Base-by-base conservation (phyloP, 345 rosid genomes). In the Trapa bicornis region DNA sequence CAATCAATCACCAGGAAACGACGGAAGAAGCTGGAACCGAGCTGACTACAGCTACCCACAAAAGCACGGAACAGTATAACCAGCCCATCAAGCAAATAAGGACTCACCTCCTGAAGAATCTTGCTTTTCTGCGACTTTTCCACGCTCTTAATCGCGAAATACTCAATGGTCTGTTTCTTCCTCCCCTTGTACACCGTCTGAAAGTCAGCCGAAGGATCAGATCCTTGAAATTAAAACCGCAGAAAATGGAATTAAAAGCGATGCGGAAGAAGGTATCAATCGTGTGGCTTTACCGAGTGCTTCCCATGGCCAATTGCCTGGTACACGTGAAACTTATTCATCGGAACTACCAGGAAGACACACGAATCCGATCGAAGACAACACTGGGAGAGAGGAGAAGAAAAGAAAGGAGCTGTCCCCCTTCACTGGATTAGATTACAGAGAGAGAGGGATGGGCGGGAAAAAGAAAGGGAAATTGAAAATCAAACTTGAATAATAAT, bases 101-200 rank as follows among this genome's bases (percentile, higher is more conserved):
- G 12, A 42, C 77, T 84, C 81, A 94, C 99, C 84, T 94, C 99
- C 68, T 89, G 97, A 70, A 94, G 97, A 73, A 94, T 88, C 81
- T 91, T 89, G 82, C 65, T 85, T 85, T 84, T 83, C 70, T 87
- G 95, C 41, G 99, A 91, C 75, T 94, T 94, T 1, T 91, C 97
- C 1, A 91, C 96, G 70, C 99, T 89, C 88, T 94, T 94, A 63
- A 90, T 81, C 1, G 99, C 97, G 50, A 86, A 94, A 76, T 94
- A 91, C 85, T 91, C 97, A 70, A 94, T 94, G 63, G 95, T 82
- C 84, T 87, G 89, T 96, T 90, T 94, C 96, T 87, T 91, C 80
- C 99, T 83, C 65, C 99, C 99, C 76, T 91, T 91, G 71, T 91
- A 91, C 64, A 94, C 99, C 61, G 86, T 84, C 99, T 94, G 67